These are phyloP conservation scores for Hyaloscypha hepaticicola DNA, from an alignment of 495 filamentous ascomycete species.

Conservation along the genomic window DNA sequence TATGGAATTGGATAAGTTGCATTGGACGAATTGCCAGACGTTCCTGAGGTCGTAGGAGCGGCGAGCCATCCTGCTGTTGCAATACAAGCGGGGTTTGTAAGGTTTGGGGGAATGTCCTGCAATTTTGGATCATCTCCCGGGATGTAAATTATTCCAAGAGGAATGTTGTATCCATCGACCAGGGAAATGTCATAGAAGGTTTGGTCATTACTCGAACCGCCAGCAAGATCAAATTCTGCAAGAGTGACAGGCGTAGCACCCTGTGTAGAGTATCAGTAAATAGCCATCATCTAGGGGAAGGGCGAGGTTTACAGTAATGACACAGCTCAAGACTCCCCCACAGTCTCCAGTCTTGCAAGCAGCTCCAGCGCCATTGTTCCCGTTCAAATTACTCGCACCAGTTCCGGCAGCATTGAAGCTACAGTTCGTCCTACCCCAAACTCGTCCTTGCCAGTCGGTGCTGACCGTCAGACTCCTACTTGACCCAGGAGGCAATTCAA, in stretches of 20 bases:
- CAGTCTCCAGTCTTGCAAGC: constrained; percentile 79
- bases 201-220: constrained; percentile 53
- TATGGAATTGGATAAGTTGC: constrained; percentile 61
- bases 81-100: constrained; percentile 72
- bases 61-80: constrained; percentile 58
- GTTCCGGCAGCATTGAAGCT: constrained; percentile 61
- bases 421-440: constrained; percentile 84
- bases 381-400: constrained; percentile 41
- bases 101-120: constrained; percentile 62
- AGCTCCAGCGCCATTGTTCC: constrained; percentile 41
- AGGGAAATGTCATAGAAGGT: constrained; percentile 83
- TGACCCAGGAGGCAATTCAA: constrained; percentile 53
- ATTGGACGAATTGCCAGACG: constrained; percentile 48
- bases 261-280: constrained; percentile 36
- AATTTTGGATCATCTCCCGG: constrained; percentile 52
- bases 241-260: constrained; percentile 67
- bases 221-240: constrained; percentile 71
- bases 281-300: background rate
- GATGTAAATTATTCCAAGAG: constrained; percentile 63
- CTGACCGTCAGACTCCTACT: constrained; percentile 55
- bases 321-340: constrained; percentile 61
- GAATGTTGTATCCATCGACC: constrained; percentile 83
- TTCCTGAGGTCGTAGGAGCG: constrained; percentile 35
- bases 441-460: constrained; percentile 71
- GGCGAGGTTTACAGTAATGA: constrained; percentile 53